A percentile compares a stretch with the other conserved stretches of the same genome.
Evolutionary conservation across 176 grass and related monocot genomes (phyloP).

Genomic region (Zizania latifolia): DNA sequence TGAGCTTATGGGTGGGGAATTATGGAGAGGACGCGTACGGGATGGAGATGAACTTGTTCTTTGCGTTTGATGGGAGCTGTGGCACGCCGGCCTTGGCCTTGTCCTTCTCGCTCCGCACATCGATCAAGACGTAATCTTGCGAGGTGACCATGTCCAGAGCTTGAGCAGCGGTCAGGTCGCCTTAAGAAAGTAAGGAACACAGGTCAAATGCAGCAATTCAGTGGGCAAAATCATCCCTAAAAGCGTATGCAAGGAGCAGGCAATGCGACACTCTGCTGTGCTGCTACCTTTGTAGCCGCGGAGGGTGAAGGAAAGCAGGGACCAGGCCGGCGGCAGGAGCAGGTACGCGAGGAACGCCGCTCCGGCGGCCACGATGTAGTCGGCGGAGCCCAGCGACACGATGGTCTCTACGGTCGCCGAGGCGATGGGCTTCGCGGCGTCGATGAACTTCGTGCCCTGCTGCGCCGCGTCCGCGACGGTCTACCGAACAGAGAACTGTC

Average conservation of each 20-base stretch:
- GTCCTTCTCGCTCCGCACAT: conserved; percentile 81
- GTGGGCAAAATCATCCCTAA: background rate
- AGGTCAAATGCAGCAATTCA: background rate
- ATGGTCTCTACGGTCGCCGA: conserved; percentile 65
- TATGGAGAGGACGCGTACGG: conserved; percentile 35
- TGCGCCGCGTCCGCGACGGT: conserved; percentile 59
- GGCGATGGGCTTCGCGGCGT: conserved; percentile 79
- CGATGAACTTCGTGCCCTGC: conserved; percentile 55
- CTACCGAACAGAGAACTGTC: conserved; percentile 43
- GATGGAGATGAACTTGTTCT: conserved; percentile 74
- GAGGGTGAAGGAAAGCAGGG: conserved; percentile 53
- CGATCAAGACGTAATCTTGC: conserved; percentile 63
- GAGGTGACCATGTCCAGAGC: conserved; percentile 54
- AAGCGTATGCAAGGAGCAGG: background rate
- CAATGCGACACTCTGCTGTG: background rate
- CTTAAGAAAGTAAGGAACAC: conserved; percentile 28
- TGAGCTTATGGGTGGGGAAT: background rate
- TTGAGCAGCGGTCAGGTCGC: conserved; percentile 63
- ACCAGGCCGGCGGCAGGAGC: conserved; percentile 77
- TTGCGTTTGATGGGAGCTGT: conserved; percentile 54
- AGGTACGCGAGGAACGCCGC: conserved; percentile 73
- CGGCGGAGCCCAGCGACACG: conserved; percentile 39
- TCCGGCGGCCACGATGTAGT: conserved; percentile 50
- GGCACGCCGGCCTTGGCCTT: conserved; percentile 85
- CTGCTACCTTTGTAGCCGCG: conserved; percentile 76